Conservation (phyloP, 2,329 filamentous ascomycete species). For the Diaporthe ampelina region DNA sequence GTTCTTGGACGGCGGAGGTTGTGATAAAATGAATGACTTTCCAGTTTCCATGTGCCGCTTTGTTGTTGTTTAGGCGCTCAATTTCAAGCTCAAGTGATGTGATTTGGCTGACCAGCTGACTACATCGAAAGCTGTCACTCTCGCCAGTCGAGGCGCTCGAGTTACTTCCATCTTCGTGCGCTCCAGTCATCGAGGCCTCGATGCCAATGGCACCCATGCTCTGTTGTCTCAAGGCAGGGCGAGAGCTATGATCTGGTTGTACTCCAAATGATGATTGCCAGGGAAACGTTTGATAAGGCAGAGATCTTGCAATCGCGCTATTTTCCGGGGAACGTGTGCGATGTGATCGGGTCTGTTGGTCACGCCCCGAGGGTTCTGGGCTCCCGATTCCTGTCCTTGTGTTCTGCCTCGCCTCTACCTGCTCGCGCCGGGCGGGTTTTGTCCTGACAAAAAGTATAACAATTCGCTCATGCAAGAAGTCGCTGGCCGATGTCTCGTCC, state of each 20-base stretch:
- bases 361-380: not conserved
- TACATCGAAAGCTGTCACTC: not conserved
- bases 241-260: rapidly evolving
- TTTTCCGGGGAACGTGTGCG: not conserved
- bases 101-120: not conserved
- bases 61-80: not conserved
- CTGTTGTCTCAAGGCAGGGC: too few species aligned
- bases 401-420: not conserved
- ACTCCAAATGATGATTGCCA: too few species aligned
- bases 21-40: not conserved
- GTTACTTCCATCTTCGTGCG: too few species aligned
- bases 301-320: too few species aligned
- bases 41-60: not conserved
- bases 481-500: not conserved
- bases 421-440: rapidly evolving
- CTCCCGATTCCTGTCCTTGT: not conserved
- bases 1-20: rapidly evolving
- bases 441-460: not conserved
- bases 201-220: not conserved
- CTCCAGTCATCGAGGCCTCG: rapidly evolving
- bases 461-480: not conserved
- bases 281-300: not conserved
- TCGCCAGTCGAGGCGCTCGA: not conserved
- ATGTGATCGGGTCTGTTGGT: not conserved
- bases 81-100: not conserved